A percentile compares a stretch with the other conserved stretches of the same genome.
Evolutionary conservation across 371 early-diverging fungal genomes (phyloP).

Genomic region (Mortierella sp.): DNA sequence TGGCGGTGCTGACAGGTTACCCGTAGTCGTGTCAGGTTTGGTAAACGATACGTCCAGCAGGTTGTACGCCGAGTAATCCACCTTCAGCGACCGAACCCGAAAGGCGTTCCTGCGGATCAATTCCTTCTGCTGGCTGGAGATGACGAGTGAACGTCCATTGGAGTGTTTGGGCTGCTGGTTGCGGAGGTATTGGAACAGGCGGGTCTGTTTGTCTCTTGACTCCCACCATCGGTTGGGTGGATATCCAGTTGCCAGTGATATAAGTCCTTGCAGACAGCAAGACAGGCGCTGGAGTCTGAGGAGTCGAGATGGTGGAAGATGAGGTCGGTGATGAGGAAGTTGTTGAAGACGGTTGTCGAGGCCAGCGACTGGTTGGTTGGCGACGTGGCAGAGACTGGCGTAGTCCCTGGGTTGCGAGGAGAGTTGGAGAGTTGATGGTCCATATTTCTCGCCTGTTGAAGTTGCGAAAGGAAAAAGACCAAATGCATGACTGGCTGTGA

Average conservation of each 20-base stretch:
- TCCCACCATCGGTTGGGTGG: not conserved
- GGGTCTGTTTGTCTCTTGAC: not conserved
- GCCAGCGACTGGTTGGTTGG: not conserved
- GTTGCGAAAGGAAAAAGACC: no score
- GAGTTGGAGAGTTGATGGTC: not conserved
- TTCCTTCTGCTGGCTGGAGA: not conserved
- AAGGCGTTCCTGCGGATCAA: not conserved
- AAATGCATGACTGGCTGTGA: no score
- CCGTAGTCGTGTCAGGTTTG: not conserved
- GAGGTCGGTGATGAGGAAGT: not conserved
- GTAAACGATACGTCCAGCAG: not conserved
- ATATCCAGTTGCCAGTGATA: not conserved
- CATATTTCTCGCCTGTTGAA: not conserved
- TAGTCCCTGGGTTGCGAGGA: no score
- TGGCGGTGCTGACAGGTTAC: not conserved
- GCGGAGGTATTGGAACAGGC: not conserved
- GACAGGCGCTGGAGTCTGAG: not conserved
- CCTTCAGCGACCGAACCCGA: not conserved
- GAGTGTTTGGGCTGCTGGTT: not conserved
- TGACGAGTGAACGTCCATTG: not conserved
- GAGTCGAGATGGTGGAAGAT: not conserved
- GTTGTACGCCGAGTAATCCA: not conserved
- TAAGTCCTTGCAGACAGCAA: not conserved
- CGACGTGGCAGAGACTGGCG: not conserved
- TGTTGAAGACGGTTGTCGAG: not conserved